Conservation (phyloP, 345 rosid genomes). For the Populus tremula region DNA sequence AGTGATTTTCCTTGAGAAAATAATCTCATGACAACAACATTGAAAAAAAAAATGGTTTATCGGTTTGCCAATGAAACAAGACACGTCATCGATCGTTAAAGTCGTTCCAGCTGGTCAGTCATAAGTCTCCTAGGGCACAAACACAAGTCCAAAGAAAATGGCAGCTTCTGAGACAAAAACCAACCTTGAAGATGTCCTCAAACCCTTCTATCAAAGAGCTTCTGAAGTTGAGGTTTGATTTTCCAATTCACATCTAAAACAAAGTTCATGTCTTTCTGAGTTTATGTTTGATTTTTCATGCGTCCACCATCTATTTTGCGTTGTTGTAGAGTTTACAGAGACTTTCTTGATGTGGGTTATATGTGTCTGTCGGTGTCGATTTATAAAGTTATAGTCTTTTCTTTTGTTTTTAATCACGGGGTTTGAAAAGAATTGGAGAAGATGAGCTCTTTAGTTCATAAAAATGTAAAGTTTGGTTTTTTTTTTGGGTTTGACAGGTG, state of each 20-base stretch:
- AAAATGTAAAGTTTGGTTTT: neutral
- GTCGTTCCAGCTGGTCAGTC: too few species aligned
- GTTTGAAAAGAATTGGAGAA: neutral
- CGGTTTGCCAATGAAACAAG: too few species aligned
- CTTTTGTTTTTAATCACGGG: neutral
- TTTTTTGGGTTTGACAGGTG: neutral
- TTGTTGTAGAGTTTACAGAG: neutral
- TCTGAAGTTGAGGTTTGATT: constrained; percentile 37
- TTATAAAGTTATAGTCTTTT: neutral
- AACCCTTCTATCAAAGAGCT: constrained; percentile 36
- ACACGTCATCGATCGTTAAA: too few species aligned
- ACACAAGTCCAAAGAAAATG: constrained; percentile 13
- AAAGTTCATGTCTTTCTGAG: neutral
- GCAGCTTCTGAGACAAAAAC: constrained; percentile 17
- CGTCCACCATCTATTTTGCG: neutral
- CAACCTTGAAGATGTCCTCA: constrained; percentile 16
- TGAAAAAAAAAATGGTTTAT: too few species aligned
- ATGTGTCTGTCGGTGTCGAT: neutral
- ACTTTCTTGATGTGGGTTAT: neutral
- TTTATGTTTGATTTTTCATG: too few species aligned
- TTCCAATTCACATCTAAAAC: neutral
- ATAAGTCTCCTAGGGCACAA: neutral
- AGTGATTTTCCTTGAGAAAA: too few species aligned
- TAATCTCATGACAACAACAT: too few species aligned
- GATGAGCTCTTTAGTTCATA: neutral